These are phyloP conservation scores for Wickerhamomyces mucosus DNA, from an alignment of 805 yeast species.

Conservation along the genomic window DNA sequence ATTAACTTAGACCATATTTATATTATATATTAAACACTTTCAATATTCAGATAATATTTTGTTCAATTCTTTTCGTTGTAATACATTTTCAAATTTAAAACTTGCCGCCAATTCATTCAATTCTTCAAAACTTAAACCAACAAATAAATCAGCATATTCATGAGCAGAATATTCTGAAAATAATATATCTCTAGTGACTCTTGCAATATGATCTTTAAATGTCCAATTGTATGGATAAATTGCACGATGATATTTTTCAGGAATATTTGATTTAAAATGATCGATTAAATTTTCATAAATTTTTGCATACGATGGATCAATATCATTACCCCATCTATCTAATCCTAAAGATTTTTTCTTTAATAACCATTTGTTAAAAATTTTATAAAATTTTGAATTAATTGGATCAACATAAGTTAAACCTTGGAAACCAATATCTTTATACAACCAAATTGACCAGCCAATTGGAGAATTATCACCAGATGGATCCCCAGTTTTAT, in stretches of 20 bases:
- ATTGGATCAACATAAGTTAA: slow-evolving; percentile 34
- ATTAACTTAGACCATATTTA: not conserved
- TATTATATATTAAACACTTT: not conserved
- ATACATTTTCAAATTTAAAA: slow-evolving; percentile 38
- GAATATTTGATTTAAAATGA: slow-evolving; percentile 30
- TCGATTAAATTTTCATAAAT: slow-evolving; percentile 27
- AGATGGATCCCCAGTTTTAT: slow-evolving; percentile 37
- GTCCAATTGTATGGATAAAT: slow-evolving; percentile 34
- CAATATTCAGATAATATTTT: slow-evolving; percentile 10
- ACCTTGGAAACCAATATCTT: slow-evolving; percentile 45
- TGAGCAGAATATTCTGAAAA: slow-evolving; percentile 33
- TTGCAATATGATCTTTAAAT: slow-evolving; percentile 26
- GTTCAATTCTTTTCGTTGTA: slow-evolving; percentile 33
- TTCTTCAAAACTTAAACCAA: slow-evolving; percentile 32
- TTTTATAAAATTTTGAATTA: slow-evolving; percentile 30
- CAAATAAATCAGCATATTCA: slow-evolving; percentile 37
- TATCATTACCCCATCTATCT: slow-evolving; percentile 42
- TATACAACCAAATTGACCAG: slow-evolving; percentile 47
- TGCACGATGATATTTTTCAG: slow-evolving; percentile 29
- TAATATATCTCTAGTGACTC: slow-evolving; percentile 34
- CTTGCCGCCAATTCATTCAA: slow-evolving; percentile 42
- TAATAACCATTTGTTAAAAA: slow-evolving; percentile 32
- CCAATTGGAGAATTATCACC: slow-evolving; percentile 35
- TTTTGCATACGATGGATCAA: slow-evolving; percentile 28
- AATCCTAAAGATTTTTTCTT: slow-evolving; percentile 36